Evolutionary conservation across 208 protist species (phyloP), one percentile per base, ranked within the genome.

Genomic region (Trypanosoma rangeli): DNA sequence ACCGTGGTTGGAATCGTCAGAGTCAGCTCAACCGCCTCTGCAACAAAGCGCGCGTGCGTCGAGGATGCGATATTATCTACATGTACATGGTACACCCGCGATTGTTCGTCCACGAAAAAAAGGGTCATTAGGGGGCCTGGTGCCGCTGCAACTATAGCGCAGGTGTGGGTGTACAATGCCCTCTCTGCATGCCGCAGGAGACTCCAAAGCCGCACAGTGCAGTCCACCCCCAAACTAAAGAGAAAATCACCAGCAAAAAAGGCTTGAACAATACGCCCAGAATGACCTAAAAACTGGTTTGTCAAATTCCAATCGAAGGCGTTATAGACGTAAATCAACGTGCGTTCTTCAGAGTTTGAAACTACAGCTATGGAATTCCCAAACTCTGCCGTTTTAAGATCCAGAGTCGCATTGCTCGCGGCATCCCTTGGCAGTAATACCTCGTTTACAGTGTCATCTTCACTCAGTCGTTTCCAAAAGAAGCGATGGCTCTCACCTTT

Each of bases 211-310:
- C 80, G 83, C 33, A 96, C 53, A 15, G 64, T 74, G 28, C 65
- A 62, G 61, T 91, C 87, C 3, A 76, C 80, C 13, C 81, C 78
- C 0, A 80, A 72, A 18, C 82, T 84, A 56, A 84, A 85, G 46
- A 84, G 72, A 55, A 90, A 87, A 63, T 84, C 84, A 52, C 80
- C 86, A 28, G 86, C 77, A 69, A 91, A 84, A 76, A 70, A 82
- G 31, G 70, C 68, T 42, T 78, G 60, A 13, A 82, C 54, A 15
- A 84, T 73, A 28, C 56, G 55, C 22, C 84, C 84, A 1, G 66
- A 50, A 66, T 92, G 86, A 16, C 82, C 82, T 10, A 83, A 28
- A 62, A 90, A 78, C 61, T 87, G 77, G 56, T 73, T 87, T 57
- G 62, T 72, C 52, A 76, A 49, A 44, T 67, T 58, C 49, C 46